Evolutionary conservation across 306 rosid genomes (phyloP), one percentile per base, ranked within the genome.

Genomic region (Begonia loranthoides): DNA sequence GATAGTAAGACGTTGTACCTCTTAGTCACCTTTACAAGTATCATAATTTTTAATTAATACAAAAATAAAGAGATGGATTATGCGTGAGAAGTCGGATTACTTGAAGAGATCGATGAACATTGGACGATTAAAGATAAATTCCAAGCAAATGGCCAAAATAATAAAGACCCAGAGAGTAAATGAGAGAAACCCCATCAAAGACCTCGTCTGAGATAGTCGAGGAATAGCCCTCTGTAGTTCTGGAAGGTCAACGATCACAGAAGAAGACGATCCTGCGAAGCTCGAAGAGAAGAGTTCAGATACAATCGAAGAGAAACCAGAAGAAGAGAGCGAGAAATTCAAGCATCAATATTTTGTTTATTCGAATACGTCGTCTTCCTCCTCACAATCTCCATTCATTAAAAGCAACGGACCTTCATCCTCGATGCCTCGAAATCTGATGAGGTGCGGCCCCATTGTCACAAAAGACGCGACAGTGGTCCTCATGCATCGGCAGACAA

Each of bases 321-420:
- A 62, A 49, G 55, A 47, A 17, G 53, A 38, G 45, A 15, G 11
- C 55, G 59, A 58, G 49, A 50, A 21, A 60, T 16, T 34, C 19
- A 55, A 54, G 12, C 10, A 39, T 4, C 39, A 58, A 49, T 64
- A 75, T 61, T 62, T 73, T 19, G 55, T 79, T 59, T 57, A 69
- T 62, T 73, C 79, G 36, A 28, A 28, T 9, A 50, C 71, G 7
- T 51, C 82, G 6, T 60, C 69, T 10, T 45, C 67, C 12, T 47
- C 46, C 2, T 46, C 56, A 1, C 57, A 66, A 12, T 51, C 80
- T 11, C 44, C 88, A 1, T 61, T 62, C 14, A 58, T 60, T 34
- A 78, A 69, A 59, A 81, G 73, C 67, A 65, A 74, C 60, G 73
- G 89, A 3, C 49, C 67, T 55, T 78, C 83, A 33, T 70, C 93